Percentiles rank a stretch among this genome's conserved stretches.
Evolutionary conservation across 345 rosid genomes (phyloP).

Genomic region (Eucalyptus marginata): DNA sequence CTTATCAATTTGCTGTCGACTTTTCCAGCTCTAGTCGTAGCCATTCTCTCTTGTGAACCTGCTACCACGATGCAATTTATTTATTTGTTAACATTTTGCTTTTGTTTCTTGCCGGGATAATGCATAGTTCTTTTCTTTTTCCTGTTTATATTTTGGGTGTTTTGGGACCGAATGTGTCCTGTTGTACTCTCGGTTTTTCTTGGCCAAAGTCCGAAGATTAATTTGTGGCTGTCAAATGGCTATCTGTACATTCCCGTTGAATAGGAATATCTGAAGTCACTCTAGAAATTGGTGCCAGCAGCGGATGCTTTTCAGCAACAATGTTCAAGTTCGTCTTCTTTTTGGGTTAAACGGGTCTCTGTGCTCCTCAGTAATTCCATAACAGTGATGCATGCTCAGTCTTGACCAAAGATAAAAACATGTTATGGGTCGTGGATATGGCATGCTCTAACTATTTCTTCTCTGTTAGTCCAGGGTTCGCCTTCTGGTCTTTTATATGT

Average conservation of each 20-base stretch:
- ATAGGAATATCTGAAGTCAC: neutral
- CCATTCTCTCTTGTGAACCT: neutral
- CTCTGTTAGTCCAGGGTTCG: neutral
- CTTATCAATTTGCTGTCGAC: neutral
- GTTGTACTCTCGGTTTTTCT: neutral
- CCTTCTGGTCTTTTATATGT: neutral
- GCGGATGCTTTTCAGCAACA: neutral
- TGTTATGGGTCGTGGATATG: neutral
- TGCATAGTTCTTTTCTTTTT: neutral
- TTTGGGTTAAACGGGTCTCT: neutral
- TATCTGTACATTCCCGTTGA: neutral
- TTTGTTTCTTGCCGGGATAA: neutral
- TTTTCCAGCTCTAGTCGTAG: neutral
- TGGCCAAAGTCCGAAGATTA: neutral
- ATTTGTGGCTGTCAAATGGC: neutral
- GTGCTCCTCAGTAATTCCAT: neutral
- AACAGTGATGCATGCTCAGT: neutral
- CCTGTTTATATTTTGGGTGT: neutral
- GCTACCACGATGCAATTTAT: neutral
- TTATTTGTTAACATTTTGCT: neutral
- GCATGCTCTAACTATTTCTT: neutral
- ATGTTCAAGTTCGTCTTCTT: neutral
- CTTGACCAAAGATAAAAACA: neutral
- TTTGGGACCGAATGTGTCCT: neutral
- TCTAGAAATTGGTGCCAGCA: neutral